phyloP scores from a whole-genome alignment of 345 rosid species.

The Eucalyptus dawsonii region DNA sequence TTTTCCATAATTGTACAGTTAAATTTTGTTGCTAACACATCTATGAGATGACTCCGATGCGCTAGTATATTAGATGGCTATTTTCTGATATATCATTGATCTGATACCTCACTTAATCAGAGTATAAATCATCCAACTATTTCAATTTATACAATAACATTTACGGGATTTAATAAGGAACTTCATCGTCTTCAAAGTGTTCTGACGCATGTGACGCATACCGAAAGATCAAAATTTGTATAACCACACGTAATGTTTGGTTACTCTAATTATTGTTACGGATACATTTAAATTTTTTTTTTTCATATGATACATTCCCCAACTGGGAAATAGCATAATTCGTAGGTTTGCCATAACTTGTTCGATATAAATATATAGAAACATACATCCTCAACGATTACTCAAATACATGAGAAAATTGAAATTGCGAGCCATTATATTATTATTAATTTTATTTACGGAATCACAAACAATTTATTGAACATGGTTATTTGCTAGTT shows the following conservation, averaged over 20 bases:
- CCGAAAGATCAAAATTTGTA: not conserved
- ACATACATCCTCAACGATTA: not conserved
- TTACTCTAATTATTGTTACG: not conserved
- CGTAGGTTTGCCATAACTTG: not conserved
- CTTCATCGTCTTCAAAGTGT: not conserved
- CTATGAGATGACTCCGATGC: not conserved
- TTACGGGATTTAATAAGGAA: not conserved
- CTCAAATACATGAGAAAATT: not conserved
- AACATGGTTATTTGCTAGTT: not conserved
- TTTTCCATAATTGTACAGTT: not conserved
- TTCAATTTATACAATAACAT: not conserved
- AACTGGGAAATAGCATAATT: not conserved
- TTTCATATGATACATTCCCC: not conserved
- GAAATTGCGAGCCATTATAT: not conserved
- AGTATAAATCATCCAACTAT: not conserved
- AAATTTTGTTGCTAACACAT: not conserved
- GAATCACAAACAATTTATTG: not conserved
- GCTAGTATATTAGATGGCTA: not conserved
- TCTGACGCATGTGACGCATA: not conserved
- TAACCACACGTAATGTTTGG: not conserved
- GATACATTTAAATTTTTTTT: not conserved
- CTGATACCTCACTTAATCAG: not conserved
- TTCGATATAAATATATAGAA: not conserved
- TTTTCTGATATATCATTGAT: not conserved
- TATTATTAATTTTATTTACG: too few species aligned